Base-by-base conservation (phyloP, 1,139 yeast species). In the Yamadazyma triangularis region DNA sequence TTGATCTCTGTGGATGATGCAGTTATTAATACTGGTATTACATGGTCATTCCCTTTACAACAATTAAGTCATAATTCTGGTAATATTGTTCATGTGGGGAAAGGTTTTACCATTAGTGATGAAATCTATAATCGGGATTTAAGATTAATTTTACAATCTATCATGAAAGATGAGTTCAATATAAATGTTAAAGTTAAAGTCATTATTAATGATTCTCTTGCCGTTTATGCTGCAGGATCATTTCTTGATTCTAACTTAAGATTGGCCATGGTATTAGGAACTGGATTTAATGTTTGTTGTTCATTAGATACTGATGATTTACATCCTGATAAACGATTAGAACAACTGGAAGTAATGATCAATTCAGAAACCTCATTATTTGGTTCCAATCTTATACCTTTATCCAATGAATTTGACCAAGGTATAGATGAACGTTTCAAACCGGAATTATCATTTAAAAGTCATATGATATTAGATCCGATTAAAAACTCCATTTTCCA, bases 31-130 rank as follows among this genome's bases (percentile, higher is more conserved):
- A 57, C 70, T 3, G 79, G 79, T 4, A 54, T 74, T 27, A 65
- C 77, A n/a, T 75, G 81, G 80, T 70, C 78, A 4, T 76, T 76
- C 47, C 79, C 82, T 0, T 55, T 76, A 30, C 53, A 56, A 11
- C 73, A 73, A 38, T 58, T 63, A 2, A 41, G 53, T 11, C 63
- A 65, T 36, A 68, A 70, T 45, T 58, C 60, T 21, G 81, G 77
- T 1, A 57, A 51, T 23, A 60, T 76, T 24, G 56, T 58, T 19
- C 60, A 58, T 35, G 73, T 72, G 28, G 67, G 74, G 24, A 76
- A 76, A 48, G 81, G 81, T 4, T 76, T 67, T 50, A 49, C 58
- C 12, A 50, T 74, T 23, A 45, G 60, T 3, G 57, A 58, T 4
- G 74, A 69, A 20, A 53, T 66, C 18, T 48, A 53, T 34, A 58